phyloP scores from a whole-genome alignment of 2,329 filamentous ascomycete genomes.

The Aspergillus brasiliensis region DNA sequence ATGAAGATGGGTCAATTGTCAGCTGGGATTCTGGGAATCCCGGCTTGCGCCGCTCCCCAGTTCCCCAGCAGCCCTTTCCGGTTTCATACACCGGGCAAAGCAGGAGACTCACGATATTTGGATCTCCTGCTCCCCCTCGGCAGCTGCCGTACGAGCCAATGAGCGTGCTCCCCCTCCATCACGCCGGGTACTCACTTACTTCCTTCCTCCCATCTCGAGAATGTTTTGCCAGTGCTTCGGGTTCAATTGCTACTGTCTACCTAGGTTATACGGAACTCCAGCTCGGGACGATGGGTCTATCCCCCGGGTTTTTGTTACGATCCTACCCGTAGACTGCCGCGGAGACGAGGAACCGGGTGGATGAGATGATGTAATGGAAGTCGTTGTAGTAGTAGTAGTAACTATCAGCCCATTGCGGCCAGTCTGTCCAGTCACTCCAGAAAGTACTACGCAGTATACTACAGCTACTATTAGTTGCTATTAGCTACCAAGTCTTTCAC shows the following conservation, averaged over 20 bases:
- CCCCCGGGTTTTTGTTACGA: not conserved
- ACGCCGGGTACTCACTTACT: conserved; percentile 23
- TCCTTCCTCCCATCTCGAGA: conserved; percentile 29
- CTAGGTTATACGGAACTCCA: conserved; percentile 24
- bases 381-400: not conserved
- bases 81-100: conserved; percentile 48
- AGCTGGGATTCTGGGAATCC: conserved; percentile 26
- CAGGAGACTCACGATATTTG: conserved; percentile 43
- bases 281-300: conserved; percentile 9
- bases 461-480: no score
- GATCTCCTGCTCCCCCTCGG: conserved; percentile 24
- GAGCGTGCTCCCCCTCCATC: conserved; percentile 15
- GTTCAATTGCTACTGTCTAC: conserved; percentile 18
- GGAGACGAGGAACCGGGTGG: not conserved
- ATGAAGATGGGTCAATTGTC: conserved; percentile 17
- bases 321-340: conserved; percentile 10
- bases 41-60: conserved; percentile 35
- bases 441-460: no score
- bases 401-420: not conserved
- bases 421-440: not conserved
- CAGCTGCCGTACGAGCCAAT: conserved; percentile 36
- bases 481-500: not conserved
- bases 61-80: conserved; percentile 37
- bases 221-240: conserved; percentile 31
- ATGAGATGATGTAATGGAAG: conserved; percentile 21